Evolutionary conservation across 305 asterid species (phyloP), one percentile per base, ranked within the genome.

Genomic region (Fraxinus dipetala): DNA sequence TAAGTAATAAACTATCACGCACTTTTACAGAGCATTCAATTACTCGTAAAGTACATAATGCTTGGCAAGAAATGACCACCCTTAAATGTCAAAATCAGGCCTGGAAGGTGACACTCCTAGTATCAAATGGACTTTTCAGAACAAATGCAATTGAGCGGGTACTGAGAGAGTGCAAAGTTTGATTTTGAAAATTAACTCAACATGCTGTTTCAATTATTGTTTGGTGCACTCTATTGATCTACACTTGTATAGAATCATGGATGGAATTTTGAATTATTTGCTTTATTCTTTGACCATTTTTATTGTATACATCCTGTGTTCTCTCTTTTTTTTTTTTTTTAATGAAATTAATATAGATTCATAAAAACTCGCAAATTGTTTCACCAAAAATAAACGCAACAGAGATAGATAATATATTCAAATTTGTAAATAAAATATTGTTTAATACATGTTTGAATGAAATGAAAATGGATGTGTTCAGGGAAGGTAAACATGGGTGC

Each of bases 391-490:
- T 67, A 13, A 32, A 59, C 20, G 38, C 24, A 76, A 48, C 36
- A 18, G 10, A n/a, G 63, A 72, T 63, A 35, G 43, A 5, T 38
- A 78, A 67, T 63, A 65, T 31, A 78, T 76, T 59, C 63, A 28
- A 40, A 28, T 32, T 20, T 56, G 65, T 43, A 78, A 45, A 34
- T 69, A 34, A 76, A 28, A 35, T 24, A 78, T 13, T 18, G 61
- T 32, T 11, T 26, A 54, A 40, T 34, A 59, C 79, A 51, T 79
- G 81, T 43, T 70, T 77, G 18, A 45, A 84, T 76, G 83, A 43
- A 54, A 43, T 28, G 26, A 59, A 63, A 75, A 24, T 76, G 78
- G 34, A 34, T 13, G 70, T 40, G 78, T 56, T 72, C 30, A 32
- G 77, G 45, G 20, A 22, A 34, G 40, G 80, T 16, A 72, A 72